These are phyloP conservation scores for Phytophthora uliginosa DNA, from an alignment of 352 stramenopile genomes.

Conservation along the genomic window DNA sequence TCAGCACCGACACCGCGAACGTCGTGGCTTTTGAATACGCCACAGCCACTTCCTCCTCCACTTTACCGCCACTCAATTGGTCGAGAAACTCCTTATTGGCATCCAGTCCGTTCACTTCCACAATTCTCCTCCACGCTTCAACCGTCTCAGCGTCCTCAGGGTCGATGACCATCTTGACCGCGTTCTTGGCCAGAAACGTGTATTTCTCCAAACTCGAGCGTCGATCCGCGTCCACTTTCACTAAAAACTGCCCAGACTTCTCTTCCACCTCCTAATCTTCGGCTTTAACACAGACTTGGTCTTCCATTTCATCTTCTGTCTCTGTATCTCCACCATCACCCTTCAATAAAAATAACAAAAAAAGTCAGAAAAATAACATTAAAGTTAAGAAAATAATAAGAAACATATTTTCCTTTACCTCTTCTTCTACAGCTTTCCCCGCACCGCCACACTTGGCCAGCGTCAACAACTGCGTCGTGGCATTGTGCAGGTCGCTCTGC, in stretches of 20 bases:
- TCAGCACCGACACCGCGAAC: constrained; percentile 13
- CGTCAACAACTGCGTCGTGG: not conserved
- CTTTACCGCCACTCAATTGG: not conserved
- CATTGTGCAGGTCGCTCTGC: constrained; percentile 3
- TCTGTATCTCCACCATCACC: not conserved
- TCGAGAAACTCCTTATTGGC: constrained; percentile 1
- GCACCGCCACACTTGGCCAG: not conserved
- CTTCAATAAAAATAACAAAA: not conserved
- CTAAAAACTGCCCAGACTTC: not conserved
- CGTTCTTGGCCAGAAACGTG: constrained; percentile 1
- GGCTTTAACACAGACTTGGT: not conserved
- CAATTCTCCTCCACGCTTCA: not conserved
- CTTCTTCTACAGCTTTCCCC: not conserved
- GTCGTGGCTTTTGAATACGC: not conserved
- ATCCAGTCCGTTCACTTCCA: constrained; percentile 1
- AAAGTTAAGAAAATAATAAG: constrained; percentile 5
- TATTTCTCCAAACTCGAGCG: constrained; percentile 2
- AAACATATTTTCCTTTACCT: not conserved
- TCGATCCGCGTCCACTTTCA: not conserved
- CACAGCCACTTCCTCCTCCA: not conserved
- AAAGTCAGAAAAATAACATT: not conserved
- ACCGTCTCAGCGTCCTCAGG: not conserved
- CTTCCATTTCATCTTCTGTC: constrained; percentile 3
- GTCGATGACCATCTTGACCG: constrained; percentile 2
- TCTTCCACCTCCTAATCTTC: not conserved